These are phyloP conservation scores for Trichomonascaceae sp. DNA, from an alignment of 1,139 yeast species.

Conservation along the genomic window DNA sequence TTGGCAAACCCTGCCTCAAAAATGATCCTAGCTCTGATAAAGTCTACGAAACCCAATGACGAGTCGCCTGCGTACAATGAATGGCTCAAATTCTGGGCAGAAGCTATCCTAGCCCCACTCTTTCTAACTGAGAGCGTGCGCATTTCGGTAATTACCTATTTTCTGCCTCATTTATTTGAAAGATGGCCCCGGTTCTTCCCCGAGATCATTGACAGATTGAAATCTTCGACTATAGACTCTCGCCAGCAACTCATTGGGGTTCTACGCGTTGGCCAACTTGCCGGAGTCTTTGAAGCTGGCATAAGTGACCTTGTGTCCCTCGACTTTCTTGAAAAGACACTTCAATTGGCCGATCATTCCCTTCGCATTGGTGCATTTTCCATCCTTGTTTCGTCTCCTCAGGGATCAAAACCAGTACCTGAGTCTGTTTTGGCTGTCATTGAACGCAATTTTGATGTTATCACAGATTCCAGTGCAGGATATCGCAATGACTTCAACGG, in stretches of 20 bases:
- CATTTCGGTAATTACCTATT: slow-evolving; percentile 41
- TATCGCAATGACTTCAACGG: slow-evolving; percentile 53
- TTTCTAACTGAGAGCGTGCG: slow-evolving; percentile 24
- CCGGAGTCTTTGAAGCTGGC: slow-evolving; percentile 20
- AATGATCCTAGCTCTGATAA: not conserved
- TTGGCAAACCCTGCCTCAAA: slow-evolving; percentile 60
- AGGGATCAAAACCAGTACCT: slow-evolving; percentile 45
- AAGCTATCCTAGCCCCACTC: slow-evolving; percentile 28
- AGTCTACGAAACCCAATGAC: not conserved
- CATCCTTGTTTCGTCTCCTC: slow-evolving; percentile 46
- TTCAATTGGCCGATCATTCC: slow-evolving; percentile 33
- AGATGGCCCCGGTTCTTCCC: slow-evolving; percentile 27
- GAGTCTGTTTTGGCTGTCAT: slow-evolving; percentile 17
- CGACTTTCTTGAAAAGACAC: slow-evolving; percentile 15
- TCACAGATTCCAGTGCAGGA: slow-evolving; percentile 52
- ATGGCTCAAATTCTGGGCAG: slow-evolving; percentile 48
- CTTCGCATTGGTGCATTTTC: slow-evolving; percentile 48
- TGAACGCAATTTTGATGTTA: slow-evolving; percentile 23
- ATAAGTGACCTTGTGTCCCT: not conserved
- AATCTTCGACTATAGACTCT: not conserved
- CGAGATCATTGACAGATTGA: not conserved
- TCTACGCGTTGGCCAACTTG: slow-evolving; percentile 50
- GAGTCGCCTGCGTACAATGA: slow-evolving; percentile 5
- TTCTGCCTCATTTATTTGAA: slow-evolving; percentile 51
- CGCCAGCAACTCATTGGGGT: slow-evolving; percentile 32